These are phyloP conservation scores for Diaporthe sp. DNA, from an alignment of 2,329 filamentous ascomycete species.

Conservation along the genomic window DNA sequence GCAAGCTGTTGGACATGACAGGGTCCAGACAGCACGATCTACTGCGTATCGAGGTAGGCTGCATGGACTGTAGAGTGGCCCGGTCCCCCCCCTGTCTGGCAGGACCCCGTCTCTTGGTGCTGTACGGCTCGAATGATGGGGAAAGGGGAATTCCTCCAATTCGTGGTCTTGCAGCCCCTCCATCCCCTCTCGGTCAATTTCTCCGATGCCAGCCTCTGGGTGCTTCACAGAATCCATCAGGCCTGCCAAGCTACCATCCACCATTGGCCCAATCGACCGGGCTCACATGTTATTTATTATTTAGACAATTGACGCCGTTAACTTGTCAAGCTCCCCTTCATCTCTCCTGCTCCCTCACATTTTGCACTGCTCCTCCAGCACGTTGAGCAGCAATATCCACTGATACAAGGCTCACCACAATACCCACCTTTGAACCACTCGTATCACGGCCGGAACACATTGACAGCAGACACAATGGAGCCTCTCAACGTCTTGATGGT, in stretches of 20 bases:
- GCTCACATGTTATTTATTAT: constrained; percentile 27
- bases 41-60: background rate
- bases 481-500: constrained; percentile 80
- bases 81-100: background rate
- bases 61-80: background rate
- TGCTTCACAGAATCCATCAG: background rate
- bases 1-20: background rate
- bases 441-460: background rate
- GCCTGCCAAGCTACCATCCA: background rate
- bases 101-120: constrained; percentile 26
- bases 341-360: background rate
- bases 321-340: background rate
- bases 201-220: constrained; percentile 36
- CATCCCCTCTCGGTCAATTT: constrained; percentile 38
- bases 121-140: constrained; percentile 25
- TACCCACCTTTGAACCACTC: background rate
- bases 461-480: constrained; percentile 59
- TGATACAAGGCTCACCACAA: background rate
- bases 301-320: constrained; percentile 23
- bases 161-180: constrained; percentile 22
- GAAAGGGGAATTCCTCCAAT: constrained; percentile 32
- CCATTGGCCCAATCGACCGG: constrained; percentile 4
- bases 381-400: background rate
- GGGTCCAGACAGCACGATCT: background rate
- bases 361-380: background rate